These are phyloP conservation scores for Omphalea diandra DNA, from an alignment of 441 rosid species.

Conservation along the genomic window DNA sequence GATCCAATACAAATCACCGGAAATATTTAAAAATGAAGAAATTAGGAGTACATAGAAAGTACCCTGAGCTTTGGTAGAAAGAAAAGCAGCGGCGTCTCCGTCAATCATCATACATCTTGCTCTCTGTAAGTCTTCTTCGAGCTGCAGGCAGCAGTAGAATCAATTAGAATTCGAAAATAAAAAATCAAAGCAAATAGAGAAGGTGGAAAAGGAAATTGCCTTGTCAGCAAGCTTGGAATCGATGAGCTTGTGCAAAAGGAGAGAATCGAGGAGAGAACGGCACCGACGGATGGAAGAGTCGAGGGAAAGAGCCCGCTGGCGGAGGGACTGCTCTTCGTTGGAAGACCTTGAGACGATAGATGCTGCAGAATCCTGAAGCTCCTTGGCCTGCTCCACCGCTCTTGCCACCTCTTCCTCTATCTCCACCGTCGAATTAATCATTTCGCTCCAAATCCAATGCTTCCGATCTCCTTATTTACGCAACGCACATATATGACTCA, in stretches of 20 bases:
- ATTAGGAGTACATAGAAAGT: neutral
- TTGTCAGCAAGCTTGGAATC: slow-evolving; percentile 62
- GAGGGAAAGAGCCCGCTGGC: slow-evolving; percentile 63
- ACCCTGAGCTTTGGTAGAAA: slow-evolving; percentile 80
- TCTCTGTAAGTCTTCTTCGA: slow-evolving; percentile 77
- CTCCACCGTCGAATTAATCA: slow-evolving; percentile 26
- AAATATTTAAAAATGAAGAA: neutral
- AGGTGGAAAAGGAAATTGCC: slow-evolving; percentile 31
- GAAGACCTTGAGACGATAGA: slow-evolving; percentile 52
- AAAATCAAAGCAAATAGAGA: neutral
- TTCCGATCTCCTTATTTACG: too few relatives aligned
- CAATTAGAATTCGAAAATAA: neutral
- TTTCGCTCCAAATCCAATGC: slow-evolving; percentile 1
- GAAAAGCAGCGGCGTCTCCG: slow-evolving; percentile 84
- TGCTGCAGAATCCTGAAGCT: slow-evolving; percentile 76
- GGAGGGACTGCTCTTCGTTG: slow-evolving; percentile 68
- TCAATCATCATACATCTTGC: slow-evolving; percentile 66
- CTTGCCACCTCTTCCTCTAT: slow-evolving; percentile 69
- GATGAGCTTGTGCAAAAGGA: slow-evolving; percentile 42
- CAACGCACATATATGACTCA: neutral
- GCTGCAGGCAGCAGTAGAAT: slow-evolving; percentile 35
- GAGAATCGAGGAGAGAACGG: slow-evolving; percentile 44
- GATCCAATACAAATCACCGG: neutral
- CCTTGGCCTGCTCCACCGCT: slow-evolving; percentile 67
- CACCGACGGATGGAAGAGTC: slow-evolving; percentile 78